These are phyloP conservation scores for Sporodiniella umbellata DNA, from an alignment of 371 early-diverging fungal species.

Conservation along the genomic window DNA sequence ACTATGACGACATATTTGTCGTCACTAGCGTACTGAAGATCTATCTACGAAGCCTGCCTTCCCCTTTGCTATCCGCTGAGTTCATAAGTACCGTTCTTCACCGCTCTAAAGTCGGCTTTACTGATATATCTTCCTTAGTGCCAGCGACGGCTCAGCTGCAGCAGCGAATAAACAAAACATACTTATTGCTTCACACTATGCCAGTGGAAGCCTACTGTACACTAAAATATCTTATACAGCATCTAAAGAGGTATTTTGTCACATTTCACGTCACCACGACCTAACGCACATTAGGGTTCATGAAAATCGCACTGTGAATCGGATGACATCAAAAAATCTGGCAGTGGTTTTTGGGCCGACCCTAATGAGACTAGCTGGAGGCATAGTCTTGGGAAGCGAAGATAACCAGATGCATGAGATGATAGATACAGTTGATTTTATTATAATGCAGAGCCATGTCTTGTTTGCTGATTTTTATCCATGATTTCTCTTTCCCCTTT, in stretches of 20 bases:
- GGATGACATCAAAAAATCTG: conserved; percentile 84
- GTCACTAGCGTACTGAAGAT: conserved; percentile 89
- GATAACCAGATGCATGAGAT: conserved; percentile 19
- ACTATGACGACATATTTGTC: conserved; percentile 52
- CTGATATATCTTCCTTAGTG: not conserved
- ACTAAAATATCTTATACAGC: conserved; percentile 26
- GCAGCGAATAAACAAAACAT: not conserved
- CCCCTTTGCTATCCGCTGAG: conserved; percentile 83
- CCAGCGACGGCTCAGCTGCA: not conserved
- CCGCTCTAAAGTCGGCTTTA: too few relatives aligned
- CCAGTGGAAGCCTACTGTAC: conserved; percentile 33
- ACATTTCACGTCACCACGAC: too few relatives aligned
- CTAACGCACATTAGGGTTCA: too few relatives aligned
- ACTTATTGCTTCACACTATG: conserved; percentile 18
- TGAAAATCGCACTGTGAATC: conserved; percentile 52
- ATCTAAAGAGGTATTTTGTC: conserved; percentile 20
- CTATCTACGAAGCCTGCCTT: conserved; percentile 85
- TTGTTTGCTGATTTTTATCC: conserved; percentile 16
- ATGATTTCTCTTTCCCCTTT: not conserved
- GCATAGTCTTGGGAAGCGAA: conserved; percentile 10
- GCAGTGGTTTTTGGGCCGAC: conserved; percentile 93
- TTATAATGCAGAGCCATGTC: conserved; percentile 20
- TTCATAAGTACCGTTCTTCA: conserved; percentile 61
- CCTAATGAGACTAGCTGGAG: conserved; percentile 50
- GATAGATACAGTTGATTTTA: conserved; percentile 19